Conservation (phyloP, 306 rosid genomes). For the Pterocarpus macrocarpus region DNA sequence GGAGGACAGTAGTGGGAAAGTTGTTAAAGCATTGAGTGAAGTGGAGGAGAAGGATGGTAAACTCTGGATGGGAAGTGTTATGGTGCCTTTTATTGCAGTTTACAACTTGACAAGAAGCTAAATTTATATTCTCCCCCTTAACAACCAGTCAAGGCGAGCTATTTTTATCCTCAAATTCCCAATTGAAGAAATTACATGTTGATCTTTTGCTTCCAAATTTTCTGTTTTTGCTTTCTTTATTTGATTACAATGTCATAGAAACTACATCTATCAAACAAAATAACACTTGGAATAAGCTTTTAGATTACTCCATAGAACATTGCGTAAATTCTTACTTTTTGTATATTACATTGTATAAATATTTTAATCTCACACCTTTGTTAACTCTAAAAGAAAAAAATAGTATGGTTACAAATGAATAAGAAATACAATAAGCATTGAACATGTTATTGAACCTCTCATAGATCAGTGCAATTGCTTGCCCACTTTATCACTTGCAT, state of each 20-base stretch:
- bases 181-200: no score
- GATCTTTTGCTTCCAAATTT: background rate
- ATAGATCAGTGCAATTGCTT: background rate
- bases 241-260: conserved; percentile 10
- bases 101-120: conserved; percentile 59
- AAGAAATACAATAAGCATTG: background rate
- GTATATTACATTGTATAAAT: background rate
- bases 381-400: background rate
- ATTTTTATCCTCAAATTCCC: no score
- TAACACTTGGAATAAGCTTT: background rate
- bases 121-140: no score
- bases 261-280: background rate
- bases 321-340: background rate
- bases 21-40: conserved; percentile 78
- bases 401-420: background rate
- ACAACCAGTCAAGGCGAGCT: no score
- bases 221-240: background rate
- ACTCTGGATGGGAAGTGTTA: conserved; percentile 88
- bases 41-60: conserved; percentile 90
- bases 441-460: background rate
- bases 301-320: background rate
- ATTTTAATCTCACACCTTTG: background rate
- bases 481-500: background rate
- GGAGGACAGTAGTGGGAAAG: conserved; percentile 79
- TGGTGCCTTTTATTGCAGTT: conserved; percentile 81